Evolutionary conservation across 2,329 filamentous ascomycete species (phyloP).

Genomic region (Verticillium longisporum): DNA sequence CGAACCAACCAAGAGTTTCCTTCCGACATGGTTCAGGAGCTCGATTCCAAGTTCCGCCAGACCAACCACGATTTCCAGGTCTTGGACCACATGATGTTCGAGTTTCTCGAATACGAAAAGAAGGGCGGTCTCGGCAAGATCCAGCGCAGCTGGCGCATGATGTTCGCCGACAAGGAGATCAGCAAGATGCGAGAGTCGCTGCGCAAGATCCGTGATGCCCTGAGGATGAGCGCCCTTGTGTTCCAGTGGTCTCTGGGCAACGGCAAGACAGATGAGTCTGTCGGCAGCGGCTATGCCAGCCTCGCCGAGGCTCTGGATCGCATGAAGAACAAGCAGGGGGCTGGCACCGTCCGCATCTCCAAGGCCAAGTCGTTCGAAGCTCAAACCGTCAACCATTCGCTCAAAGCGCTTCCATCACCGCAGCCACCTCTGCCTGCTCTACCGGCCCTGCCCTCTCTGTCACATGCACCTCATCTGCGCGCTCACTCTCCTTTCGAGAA

Average conservation of each 20-base stretch:
- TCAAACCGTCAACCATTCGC: background rate
- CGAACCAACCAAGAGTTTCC: conserved; percentile 47
- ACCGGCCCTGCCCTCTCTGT: conserved; percentile 4
- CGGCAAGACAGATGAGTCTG: conserved; percentile 49
- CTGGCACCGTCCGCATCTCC: conserved; percentile 15
- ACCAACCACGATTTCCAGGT: conserved; percentile 56
- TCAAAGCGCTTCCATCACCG: background rate
- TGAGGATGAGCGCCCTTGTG: conserved; percentile 57
- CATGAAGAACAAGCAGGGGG: conserved; percentile 23
- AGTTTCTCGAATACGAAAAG: conserved; percentile 55
- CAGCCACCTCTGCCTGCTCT: conserved; percentile 1
- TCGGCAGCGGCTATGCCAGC: conserved; percentile 61
- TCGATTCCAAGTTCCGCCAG: conserved; percentile 56
- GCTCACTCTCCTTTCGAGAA: conserved; percentile 11
- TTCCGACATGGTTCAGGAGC: conserved; percentile 53
- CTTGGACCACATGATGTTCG: conserved; percentile 56
- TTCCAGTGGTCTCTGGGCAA: conserved; percentile 60
- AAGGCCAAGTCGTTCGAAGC: conserved; percentile 21
- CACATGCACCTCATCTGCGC: conserved; percentile 12
- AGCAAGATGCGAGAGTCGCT: conserved; percentile 52
- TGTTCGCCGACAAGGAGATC: conserved; percentile 56
- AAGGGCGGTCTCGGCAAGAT: conserved; percentile 54
- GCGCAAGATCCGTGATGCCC: conserved; percentile 49
- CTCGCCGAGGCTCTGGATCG: conserved; percentile 58
- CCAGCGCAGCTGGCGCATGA: conserved; percentile 54